phyloP scores from a whole-genome alignment of 495 filamentous ascomycete genomes.

The Tetracladium setigerum region DNA sequence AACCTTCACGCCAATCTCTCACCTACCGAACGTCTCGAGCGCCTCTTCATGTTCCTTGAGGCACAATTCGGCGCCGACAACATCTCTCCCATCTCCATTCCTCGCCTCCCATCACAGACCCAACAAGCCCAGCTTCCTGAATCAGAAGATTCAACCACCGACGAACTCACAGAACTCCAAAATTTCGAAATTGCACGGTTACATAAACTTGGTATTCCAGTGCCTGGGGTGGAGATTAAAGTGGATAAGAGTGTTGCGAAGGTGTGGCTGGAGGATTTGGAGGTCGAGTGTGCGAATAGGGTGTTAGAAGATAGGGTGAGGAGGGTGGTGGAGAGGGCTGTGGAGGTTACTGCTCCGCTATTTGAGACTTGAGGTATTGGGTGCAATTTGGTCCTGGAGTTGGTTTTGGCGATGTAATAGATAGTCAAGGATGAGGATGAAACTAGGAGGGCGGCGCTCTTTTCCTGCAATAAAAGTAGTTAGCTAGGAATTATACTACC shows the following conservation, averaged over 20 bases:
- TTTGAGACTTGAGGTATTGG: too few species aligned
- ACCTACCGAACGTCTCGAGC: conserved; percentile 67
- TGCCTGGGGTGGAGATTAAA: conserved; percentile 79
- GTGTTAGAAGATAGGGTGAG: conserved; percentile 72
- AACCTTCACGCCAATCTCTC: conserved; percentile 66
- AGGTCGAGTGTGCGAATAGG: conserved; percentile 74
- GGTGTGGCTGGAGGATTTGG: conserved; percentile 85
- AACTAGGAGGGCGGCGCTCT: too few species aligned
- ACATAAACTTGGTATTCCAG: conserved; percentile 72
- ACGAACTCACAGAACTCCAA: conserved; percentile 41
- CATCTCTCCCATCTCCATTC: conserved; percentile 61
- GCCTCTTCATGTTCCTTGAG: conserved; percentile 93
- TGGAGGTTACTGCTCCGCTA: conserved; percentile 82
- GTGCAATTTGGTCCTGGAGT: too few species aligned
- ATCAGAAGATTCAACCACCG: conserved; percentile 19
- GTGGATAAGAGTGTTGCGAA: conserved; percentile 82
- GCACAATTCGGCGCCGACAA: conserved; percentile 84
- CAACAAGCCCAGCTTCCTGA: too few species aligned
- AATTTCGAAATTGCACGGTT: conserved; percentile 57
- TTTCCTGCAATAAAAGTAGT: too few species aligned
- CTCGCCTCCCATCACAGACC: conserved; percentile 38
- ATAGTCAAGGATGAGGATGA: too few species aligned
- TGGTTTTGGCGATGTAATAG: too few species aligned
- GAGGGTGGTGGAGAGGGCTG: conserved; percentile 81
- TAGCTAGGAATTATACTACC: too few species aligned